A percentile compares a stretch with the other conserved stretches of the same genome.
These are phyloP conservation scores for Hirschfeldia incana DNA, from an alignment of 345 rosid species.

Conservation along the genomic window DNA sequence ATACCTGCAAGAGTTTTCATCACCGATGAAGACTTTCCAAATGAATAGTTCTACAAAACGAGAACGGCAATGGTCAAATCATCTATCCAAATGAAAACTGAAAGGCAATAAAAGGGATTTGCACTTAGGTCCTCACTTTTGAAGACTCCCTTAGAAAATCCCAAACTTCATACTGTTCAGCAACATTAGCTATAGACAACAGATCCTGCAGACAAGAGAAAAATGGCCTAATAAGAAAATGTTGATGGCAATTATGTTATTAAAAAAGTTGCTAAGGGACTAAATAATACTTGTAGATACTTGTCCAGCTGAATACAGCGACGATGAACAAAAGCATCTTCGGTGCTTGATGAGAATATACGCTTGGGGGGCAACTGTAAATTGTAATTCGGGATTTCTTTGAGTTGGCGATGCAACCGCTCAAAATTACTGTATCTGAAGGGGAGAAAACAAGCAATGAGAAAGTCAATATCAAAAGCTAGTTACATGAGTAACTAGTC, in stretches of 20 bases:
- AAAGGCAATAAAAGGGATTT: slow-evolving; percentile 1
- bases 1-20: slow-evolving; percentile 95
- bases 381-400: slow-evolving; percentile 94
- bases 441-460: slow-evolving; percentile 18
- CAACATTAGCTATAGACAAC: slow-evolving; percentile 93
- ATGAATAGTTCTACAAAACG: slow-evolving; percentile 79
- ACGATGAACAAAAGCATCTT: slow-evolving; percentile 95
- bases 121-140: slow-evolving; percentile 54
- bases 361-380: slow-evolving; percentile 97
- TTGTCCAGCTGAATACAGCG: slow-evolving; percentile 98
- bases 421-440: slow-evolving; percentile 97
- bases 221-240: slow-evolving; percentile 2
- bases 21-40: slow-evolving; percentile 91
- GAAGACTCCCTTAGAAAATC: slow-evolving; percentile 91
- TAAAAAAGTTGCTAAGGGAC: slow-evolving; percentile 5
- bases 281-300: slow-evolving; percentile 69
- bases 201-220: slow-evolving; percentile 66
- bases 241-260: slow-evolving; percentile 17
- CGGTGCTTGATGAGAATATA: slow-evolving; percentile 98
- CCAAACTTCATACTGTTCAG: slow-evolving; percentile 99
- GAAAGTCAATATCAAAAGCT: slow-evolving; percentile 13
- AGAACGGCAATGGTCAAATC: slow-evolving; percentile 32
- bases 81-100: slow-evolving; percentile 1
- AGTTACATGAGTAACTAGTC: slow-evolving; percentile 17
- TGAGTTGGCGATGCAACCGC: slow-evolving; percentile 86